These are phyloP conservation scores for Euclidium syriacum DNA, from an alignment of 345 rosid species.

Conservation along the genomic window DNA sequence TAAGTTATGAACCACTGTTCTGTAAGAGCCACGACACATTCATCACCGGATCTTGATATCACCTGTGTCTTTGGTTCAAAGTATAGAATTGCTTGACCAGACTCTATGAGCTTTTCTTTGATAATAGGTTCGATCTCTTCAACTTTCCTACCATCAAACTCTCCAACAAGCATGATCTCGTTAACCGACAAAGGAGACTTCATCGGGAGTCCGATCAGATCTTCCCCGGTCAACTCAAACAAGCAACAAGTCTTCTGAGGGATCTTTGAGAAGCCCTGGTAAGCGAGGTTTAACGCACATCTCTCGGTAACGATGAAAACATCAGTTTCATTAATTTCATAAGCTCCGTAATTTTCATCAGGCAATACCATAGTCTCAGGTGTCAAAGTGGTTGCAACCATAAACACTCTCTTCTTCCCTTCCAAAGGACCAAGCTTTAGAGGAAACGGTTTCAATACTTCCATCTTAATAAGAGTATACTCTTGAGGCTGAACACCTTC, in stretches of 20 bases:
- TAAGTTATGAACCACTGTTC: slow-evolving; percentile 96
- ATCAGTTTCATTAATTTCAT: slow-evolving; percentile 73
- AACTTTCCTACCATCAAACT: slow-evolving; percentile 63
- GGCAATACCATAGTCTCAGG: slow-evolving; percentile 98
- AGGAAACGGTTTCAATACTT: slow-evolving; percentile 65
- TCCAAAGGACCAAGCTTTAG: slow-evolving; percentile 54
- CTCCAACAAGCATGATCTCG: slow-evolving; percentile 73
- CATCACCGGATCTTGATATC: slow-evolving; percentile 94
- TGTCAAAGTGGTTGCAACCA: slow-evolving; percentile 88
- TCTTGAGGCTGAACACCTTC: slow-evolving; percentile 99
- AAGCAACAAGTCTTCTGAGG: slow-evolving; percentile 75
- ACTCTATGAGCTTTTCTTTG: slow-evolving; percentile 59
- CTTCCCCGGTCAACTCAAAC: slow-evolving; percentile 75
- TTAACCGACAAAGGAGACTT: slow-evolving; percentile 66
- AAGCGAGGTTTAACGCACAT: slow-evolving; percentile 86
- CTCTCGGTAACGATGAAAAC: slow-evolving; percentile 67
- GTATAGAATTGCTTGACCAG: slow-evolving; percentile 65
- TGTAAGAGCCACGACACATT: slow-evolving; percentile 96
- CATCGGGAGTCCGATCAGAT: slow-evolving; percentile 80
- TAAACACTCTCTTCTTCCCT: slow-evolving; percentile 68
- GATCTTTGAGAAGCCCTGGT: slow-evolving; percentile 65
- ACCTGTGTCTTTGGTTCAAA: slow-evolving; percentile 95
- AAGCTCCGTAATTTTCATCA: slow-evolving; percentile 91
- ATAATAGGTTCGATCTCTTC: slow-evolving; percentile 79
- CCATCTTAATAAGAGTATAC: slow-evolving; percentile 87